Evolutionary conservation across 1,284 basidiomycete genomes (phyloP), one percentile per base, ranked within the genome.

Genomic region (Testicularia cyperi): DNA sequence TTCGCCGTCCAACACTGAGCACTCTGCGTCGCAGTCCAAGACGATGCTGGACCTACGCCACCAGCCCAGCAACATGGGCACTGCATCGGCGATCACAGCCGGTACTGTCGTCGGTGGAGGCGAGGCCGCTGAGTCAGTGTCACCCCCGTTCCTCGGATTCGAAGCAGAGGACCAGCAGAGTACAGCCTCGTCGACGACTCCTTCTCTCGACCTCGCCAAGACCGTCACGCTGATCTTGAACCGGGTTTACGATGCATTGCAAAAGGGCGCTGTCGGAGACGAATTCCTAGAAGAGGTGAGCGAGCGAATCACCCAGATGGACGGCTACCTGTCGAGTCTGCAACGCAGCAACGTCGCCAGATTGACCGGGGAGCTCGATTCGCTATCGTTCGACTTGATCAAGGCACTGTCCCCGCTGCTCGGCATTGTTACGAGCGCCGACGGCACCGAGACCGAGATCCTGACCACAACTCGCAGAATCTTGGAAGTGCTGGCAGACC

Each of bases 371-470:
- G 47, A 51, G 31, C 47, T 68, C 25, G 57, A 69, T 30, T 14
- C 58, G 13, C 30, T 55, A 35, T 44, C 67, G 23, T 68, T 64
- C 35, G 56, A 62, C n/a, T 44, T 70, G 10, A 56, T 72, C 38
- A 51, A 47, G 21, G 60, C 63, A 2, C 22, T 70, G 15, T 44
- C 65, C 7, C 69, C 68, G 2, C 22, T 54, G 4, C 41, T 65
- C 3, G 69, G 68, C 3, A 26, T 72, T 1, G 37, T 52, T 1
- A 30, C 46, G 9, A 24, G 22, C 7, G 33, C 38, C 4, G 41
- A 42, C 1, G 57, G 57, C n/a, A 25, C 28, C 6, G 25, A 37
- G 5, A 30, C 34, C 28, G 40, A 47, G 25, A 36, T 39, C 6
- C 39, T 45, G 23, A 38, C 28, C 4, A 28, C 32, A 2, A 62